Conservation (phyloP, 2,329 filamentous ascomycete genomes). For the Chaetothyriales sp. region DNA sequence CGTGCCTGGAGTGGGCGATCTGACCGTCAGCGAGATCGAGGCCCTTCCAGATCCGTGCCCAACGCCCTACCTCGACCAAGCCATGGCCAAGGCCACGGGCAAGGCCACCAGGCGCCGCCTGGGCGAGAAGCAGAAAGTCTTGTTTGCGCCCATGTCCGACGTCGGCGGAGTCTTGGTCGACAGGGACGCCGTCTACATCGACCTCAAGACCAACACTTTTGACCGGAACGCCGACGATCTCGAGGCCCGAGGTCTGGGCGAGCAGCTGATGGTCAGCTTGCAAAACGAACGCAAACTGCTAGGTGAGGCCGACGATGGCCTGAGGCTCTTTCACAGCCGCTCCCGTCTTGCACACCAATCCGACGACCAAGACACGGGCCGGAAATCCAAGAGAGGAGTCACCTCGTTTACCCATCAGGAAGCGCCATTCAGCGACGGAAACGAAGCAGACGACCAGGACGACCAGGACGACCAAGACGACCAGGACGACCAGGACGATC, state of each 20-base stretch:
- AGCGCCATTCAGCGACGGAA: slow-evolving; percentile 38
- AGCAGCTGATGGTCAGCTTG: slow-evolving; percentile 83
- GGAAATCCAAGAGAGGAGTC: slow-evolving; percentile 40
- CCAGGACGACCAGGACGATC: no score
- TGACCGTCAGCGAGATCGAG: slow-evolving; percentile 72
- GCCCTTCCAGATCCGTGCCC: slow-evolving; percentile 86
- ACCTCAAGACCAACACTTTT: slow-evolving; percentile 60
- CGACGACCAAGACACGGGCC: slow-evolving; percentile 44
- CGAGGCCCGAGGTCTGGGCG: slow-evolving; percentile 74
- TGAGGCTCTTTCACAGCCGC: slow-evolving; percentile 74
- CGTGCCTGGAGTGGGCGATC: slow-evolving; percentile 81
- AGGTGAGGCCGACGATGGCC: slow-evolving; percentile 66
- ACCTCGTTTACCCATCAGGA: slow-evolving; percentile 37
- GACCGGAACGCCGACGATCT: slow-evolving; percentile 46
- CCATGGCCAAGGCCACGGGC: slow-evolving; percentile 67
- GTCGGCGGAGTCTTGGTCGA: slow-evolving; percentile 79
- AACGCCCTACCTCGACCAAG: slow-evolving; percentile 80
- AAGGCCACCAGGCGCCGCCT: slow-evolving; percentile 68
- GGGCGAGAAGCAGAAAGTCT: slow-evolving; percentile 90
- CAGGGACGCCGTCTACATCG: slow-evolving; percentile 89
- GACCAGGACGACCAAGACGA: no score
- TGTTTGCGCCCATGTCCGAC: slow-evolving; percentile 97
- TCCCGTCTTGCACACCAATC: slow-evolving; percentile 39
- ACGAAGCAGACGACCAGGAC: slow-evolving; percentile 37
- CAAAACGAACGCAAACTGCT: slow-evolving; percentile 71